Evolutionary conservation across 352 stramenopile species (phyloP), one percentile per base, ranked within the genome.

Genomic region (Phytophthora nicotianae): DNA sequence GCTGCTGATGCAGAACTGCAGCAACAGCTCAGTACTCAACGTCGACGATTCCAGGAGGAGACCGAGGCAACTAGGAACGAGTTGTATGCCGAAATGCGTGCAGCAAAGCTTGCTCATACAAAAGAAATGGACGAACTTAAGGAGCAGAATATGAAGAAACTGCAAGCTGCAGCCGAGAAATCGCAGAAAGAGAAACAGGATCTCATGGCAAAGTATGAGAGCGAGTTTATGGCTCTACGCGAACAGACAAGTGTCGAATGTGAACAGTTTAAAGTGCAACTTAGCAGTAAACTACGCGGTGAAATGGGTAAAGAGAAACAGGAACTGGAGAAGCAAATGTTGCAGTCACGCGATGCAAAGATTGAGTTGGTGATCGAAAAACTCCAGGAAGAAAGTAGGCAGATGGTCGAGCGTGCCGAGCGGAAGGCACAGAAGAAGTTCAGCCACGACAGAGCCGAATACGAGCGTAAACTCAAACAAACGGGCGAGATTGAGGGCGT

Each of bases 361-460:
- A 87, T 92, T 35, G 81, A 92, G 50, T 50, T 93, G 33, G 82
- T 93, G 59, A 91, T 93, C 26, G 81, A 88, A 37, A 91, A 91
- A 45, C 71, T 93, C 13, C 82, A 91, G 42, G 74, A 87, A 40
- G 82, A 93, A 50, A 90, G 81, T 23, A 65, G 77, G 10, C 58
- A 79, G 14, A 74, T 79, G 43, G 68, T 91, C 17, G 75, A 87
- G 21, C 74, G 74, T 3, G 79, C 63, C 2, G 82, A 93, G 49
- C 58, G 67, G 3, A 82, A 79, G 9, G 55, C 68, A 0, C 69
- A 73, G 33, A 68, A 70, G 42, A 88, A 83, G 43, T 78, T 82
- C 20, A 80, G 83, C 45, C 57, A 83, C 14, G 83, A 94, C 61
- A 76, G 72, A 41, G 63, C 73, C n/a, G 83, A 90, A 24, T 86